These are phyloP conservation scores for Tuber calosporum DNA, from an alignment of 495 filamentous ascomycete genomes.

Conservation along the genomic window DNA sequence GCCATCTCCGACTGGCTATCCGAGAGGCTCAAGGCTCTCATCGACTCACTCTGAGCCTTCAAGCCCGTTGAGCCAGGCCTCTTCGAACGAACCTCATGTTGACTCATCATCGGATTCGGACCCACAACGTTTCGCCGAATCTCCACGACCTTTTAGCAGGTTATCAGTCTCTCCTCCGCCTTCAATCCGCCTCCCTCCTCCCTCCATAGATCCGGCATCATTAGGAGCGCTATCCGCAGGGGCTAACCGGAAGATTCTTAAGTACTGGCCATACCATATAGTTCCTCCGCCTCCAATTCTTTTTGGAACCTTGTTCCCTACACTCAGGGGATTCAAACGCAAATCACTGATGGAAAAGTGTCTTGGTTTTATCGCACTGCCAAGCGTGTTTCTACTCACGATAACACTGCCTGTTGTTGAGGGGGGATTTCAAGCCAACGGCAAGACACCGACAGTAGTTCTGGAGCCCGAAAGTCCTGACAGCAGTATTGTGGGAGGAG, in stretches of 20 bases:
- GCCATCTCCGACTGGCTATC: conserved; percentile 15
- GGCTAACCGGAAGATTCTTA: conserved; percentile 41
- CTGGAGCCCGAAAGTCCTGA: conserved; percentile 13
- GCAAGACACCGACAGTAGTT: conserved; percentile 12
- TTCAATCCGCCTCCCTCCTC: conserved; percentile 50
- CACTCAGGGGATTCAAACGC: conserved; percentile 66
- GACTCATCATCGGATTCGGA: conserved; percentile 10
- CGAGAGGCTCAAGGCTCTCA: conserved; percentile 21
- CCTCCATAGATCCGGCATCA: conserved; percentile 49
- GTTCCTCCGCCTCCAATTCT: conserved; percentile 65
- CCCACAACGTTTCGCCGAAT: conserved; percentile 50
- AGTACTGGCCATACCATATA: conserved; percentile 69
- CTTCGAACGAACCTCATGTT: conserved; percentile 34
- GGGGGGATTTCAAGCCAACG: not conserved
- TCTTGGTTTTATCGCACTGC: conserved; percentile 70
- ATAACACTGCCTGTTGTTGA: conserved; percentile 82
- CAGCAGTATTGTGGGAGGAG: not conserved
- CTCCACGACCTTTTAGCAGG: conserved; percentile 46
- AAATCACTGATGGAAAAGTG: conserved; percentile 71
- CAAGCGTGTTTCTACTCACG: conserved; percentile 82
- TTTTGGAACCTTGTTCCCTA: conserved; percentile 74
- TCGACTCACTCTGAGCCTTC: conserved; percentile 30
- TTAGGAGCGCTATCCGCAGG: conserved; percentile 29
- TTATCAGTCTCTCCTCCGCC: conserved; percentile 48
- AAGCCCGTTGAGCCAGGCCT: conserved; percentile 29